Conservation (phyloP, 495 filamentous ascomycete species). For the Alectoria sarmentosa region DNA sequence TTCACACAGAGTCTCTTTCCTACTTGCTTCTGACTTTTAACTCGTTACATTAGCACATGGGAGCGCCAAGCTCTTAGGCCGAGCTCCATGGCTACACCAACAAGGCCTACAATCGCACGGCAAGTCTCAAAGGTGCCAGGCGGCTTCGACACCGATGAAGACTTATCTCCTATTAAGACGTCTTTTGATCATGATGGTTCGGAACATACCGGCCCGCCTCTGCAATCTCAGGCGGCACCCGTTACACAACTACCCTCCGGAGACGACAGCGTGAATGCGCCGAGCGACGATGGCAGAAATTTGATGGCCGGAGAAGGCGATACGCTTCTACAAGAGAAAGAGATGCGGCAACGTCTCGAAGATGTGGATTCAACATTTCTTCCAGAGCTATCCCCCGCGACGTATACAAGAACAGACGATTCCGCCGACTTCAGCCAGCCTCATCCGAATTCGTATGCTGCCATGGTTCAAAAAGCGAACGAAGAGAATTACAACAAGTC, state of each 20-base stretch:
- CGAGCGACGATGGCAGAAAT: slow-evolving; percentile 34
- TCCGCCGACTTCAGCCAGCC: slow-evolving; percentile 50
- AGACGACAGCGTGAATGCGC: slow-evolving; percentile 26
- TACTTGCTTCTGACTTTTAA: not conserved
- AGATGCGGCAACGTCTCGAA: slow-evolving; percentile 65
- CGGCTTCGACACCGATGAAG: slow-evolving; percentile 34
- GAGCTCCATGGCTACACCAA: slow-evolving; percentile 20
- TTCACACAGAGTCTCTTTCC: not conserved
- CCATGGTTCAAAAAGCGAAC: not conserved
- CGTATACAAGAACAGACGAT: slow-evolving; percentile 42
- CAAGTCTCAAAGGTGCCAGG: slow-evolving; percentile 31
- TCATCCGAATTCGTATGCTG: not conserved
- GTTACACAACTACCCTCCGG: not conserved
- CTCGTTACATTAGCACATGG: not conserved
- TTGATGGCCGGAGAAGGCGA: slow-evolving; percentile 38
- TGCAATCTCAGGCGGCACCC: slow-evolving; percentile 1
- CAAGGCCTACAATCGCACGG: slow-evolving; percentile 22
- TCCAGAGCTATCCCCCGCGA: slow-evolving; percentile 42
- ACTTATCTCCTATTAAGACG: slow-evolving; percentile 35
- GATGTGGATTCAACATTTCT: slow-evolving; percentile 87
- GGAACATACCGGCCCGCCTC: not conserved
- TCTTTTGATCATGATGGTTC: slow-evolving; percentile 29
- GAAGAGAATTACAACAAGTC: not conserved
- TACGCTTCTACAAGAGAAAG: slow-evolving; percentile 53
- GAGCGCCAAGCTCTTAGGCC: not conserved